Base-by-base conservation (phyloP, 768 basidiomycete genomes). In the Pisolithus orientalis region DNA sequence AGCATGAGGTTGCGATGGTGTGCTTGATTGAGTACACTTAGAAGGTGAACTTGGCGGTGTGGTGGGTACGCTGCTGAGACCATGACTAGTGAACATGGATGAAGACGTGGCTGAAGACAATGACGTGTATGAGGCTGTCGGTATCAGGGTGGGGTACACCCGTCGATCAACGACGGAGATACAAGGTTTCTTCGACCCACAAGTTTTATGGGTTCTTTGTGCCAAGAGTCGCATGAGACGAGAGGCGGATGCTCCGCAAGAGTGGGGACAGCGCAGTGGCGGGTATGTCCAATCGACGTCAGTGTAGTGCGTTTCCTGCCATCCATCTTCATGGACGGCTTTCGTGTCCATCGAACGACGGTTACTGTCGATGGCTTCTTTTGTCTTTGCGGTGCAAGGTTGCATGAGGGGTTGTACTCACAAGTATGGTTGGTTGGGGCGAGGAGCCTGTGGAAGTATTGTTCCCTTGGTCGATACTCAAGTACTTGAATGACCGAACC, bases 181-280 rank as follows among this genome's bases (percentile, higher is more conserved):
- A 14, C 27, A 28, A 21, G n/a, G 14, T 21, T 25, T 50, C 21
- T 17, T n/a, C 5, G 49, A 40, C 40, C 44, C 31, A 16, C 39
- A 17, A 28, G 9, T 46, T 34, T n/a, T 37, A 24, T 50, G 49
- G 39, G 28, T 17, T 44, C 53, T 47, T 52, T 50, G 24, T 52
- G 48, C 47, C 53, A 58, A 57, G 14, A 57, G 52, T 57, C 62
- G 56, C 31, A 65, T 45, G 46, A 65, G 62, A 48, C 64, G 39
- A 40, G 64, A 65, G 53, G 53, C 62, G 9, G 60, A 64, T 28
- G 64, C 64, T 38, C 65, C 65, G 37, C 59, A 56, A 4, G 57
- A 52, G n/a, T 49, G 44, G 1, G 52, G 53, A 2, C 56, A 34
- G 16, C 47, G 54, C 4, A 62, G 57, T 3, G 57, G 40, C 1